A percentile compares a stretch with the other conserved stretches of the same genome.
Evolutionary conservation across 805 yeast genomes (phyloP).

Genomic region (Torulaspora microellipsoides): DNA sequence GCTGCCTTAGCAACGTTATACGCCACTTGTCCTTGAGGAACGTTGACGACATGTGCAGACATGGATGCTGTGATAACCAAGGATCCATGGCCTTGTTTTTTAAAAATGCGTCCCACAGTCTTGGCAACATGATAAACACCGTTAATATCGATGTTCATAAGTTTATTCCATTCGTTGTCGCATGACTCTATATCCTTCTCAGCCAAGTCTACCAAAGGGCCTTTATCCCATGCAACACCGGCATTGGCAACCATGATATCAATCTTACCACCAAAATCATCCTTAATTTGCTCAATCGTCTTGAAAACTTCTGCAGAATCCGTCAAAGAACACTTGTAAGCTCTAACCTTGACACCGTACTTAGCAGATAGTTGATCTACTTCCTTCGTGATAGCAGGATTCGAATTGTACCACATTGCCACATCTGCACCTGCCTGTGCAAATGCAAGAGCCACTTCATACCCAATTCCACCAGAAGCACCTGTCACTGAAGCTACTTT

Average conservation of each 20-base stretch:
- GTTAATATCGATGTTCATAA: conserved; percentile 70
- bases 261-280: conserved; percentile 66
- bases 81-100: conserved; percentile 69
- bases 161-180: conserved; percentile 61
- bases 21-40: conserved; percentile 81
- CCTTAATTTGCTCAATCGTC: conserved; percentile 38
- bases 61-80: conserved; percentile 82
- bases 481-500: conserved; percentile 85
- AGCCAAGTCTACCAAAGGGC: conserved; percentile 47
- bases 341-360: conserved; percentile 58
- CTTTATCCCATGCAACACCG: conserved; percentile 77
- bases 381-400: conserved; percentile 40
- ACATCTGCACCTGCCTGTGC: conserved; percentile 87
- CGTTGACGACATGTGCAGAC: conserved; percentile 83
- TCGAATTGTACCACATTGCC: conserved; percentile 62
- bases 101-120: conserved; percentile 66
- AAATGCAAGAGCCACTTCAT: conserved; percentile 73
- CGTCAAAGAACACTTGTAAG: conserved; percentile 39
- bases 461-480: conserved; percentile 78
- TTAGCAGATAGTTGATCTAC: conserved; percentile 38
- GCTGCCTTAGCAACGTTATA: conserved; percentile 88
- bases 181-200: conserved; percentile 41
- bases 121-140: conserved; percentile 80
- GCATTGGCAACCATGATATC: conserved; percentile 85
- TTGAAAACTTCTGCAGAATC: conserved; percentile 26